Evolutionary conservation across 2,329 filamentous ascomycete genomes (phyloP).

Genomic region (Penicillium brasilianum): DNA sequence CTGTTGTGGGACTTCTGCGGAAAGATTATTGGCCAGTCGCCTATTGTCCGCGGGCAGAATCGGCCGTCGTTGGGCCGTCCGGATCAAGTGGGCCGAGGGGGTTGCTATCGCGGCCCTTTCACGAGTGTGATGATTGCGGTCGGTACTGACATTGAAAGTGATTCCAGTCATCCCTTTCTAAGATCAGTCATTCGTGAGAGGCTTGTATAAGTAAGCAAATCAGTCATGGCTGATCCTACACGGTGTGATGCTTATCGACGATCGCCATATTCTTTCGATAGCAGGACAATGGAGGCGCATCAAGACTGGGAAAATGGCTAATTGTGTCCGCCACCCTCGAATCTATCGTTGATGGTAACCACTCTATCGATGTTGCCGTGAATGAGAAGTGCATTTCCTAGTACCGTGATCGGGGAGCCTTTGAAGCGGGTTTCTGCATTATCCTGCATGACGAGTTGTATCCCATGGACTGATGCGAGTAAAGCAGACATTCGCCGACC

Average conservation of each 20-base stretch:
- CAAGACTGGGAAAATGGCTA: background rate
- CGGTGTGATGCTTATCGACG: background rate
- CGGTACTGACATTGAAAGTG: background rate
- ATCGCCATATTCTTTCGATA: background rate
- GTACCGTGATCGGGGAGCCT: background rate
- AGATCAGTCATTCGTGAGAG: background rate
- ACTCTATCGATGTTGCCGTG: background rate
- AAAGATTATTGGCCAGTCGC: background rate
- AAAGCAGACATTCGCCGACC: background rate
- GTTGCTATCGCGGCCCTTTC: background rate
- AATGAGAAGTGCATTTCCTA: background rate
- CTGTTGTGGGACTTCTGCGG: background rate
- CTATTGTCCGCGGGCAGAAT: slow-evolving; percentile 3
- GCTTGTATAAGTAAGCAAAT: too few species aligned
- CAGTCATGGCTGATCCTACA: too few species aligned
- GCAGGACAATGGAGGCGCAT: background rate
- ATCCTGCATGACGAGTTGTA: background rate
- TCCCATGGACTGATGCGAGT: background rate
- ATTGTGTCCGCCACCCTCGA: background rate
- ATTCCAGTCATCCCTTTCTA: background rate
- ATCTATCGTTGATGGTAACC: background rate
- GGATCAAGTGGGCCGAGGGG: background rate
- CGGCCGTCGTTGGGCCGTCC: background rate
- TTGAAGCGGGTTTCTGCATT: background rate
- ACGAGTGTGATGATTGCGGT: background rate